Conservation (phyloP, 1,284 basidiomycete species). For the Moniliella sp. region DNA sequence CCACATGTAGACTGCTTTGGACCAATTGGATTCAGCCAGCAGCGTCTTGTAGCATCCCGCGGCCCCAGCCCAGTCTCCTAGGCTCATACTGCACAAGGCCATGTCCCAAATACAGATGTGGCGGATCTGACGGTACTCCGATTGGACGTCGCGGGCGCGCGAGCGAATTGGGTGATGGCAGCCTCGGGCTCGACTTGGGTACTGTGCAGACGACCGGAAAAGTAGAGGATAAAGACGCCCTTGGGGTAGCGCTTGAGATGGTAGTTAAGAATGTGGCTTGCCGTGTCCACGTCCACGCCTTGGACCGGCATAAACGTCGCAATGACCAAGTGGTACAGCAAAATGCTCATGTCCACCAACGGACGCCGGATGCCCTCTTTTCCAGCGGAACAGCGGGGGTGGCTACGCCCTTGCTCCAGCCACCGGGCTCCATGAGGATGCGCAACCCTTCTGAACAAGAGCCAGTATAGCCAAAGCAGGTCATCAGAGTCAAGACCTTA, state of each 20-base stretch:
- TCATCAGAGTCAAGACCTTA: constrained; percentile 32
- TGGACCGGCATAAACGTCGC: constrained; percentile 30
- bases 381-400: constrained; percentile 10
- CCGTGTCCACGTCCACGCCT: constrained; percentile 26
- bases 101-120: constrained; percentile 33
- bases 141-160: constrained; percentile 25
- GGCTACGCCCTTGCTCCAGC: constrained; percentile 9
- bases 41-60: constrained; percentile 17
- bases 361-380: constrained; percentile 15
- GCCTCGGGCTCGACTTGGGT: constrained; percentile 21
- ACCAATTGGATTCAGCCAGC: constrained; percentile 29
- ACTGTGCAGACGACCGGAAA: constrained; percentile 30
- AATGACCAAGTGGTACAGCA: constrained; percentile 25
- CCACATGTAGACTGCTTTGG: constrained; percentile 30
- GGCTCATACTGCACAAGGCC: constrained; percentile 25
- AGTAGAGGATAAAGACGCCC: constrained; percentile 32
- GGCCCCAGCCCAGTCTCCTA: constrained; percentile 17
- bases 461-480: constrained; percentile 30
- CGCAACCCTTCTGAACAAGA: constrained; percentile 17
- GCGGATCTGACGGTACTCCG: constrained; percentile 30
- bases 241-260: constrained; percentile 26
- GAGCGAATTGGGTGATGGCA: constrained; percentile 20
- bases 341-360: constrained; percentile 28
- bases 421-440: constrained; percentile 18
- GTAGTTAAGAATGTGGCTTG: constrained; percentile 30